Conservation (phyloP, 2,329 filamentous ascomycete species). For the Cercospora sp. region DNA sequence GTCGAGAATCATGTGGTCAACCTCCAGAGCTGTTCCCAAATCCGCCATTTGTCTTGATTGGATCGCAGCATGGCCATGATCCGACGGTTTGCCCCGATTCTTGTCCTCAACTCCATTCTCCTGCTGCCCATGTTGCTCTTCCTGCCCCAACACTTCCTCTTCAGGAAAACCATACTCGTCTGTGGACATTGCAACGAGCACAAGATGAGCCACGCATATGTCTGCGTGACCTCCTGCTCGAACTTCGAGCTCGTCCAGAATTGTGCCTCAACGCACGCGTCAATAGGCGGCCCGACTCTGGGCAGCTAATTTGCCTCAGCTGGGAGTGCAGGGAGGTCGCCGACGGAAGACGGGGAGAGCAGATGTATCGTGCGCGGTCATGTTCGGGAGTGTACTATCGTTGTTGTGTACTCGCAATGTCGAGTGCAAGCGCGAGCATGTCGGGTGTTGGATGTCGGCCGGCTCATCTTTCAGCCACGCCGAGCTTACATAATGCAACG, state of each 20-base stretch:
- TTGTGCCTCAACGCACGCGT: slow-evolving; percentile 1
- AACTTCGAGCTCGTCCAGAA: not conserved
- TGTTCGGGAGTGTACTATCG: not conserved
- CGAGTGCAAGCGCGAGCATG: not conserved
- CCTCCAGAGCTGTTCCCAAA: slow-evolving; percentile 45
- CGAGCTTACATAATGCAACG: not conserved
- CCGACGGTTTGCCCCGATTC: slow-evolving; percentile 20
- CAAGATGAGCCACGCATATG: not conserved
- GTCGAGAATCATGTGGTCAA: slow-evolving; percentile 59
- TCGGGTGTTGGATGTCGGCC: not conserved
- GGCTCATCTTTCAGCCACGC: not conserved
- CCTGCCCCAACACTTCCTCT: not conserved
- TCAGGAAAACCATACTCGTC: not conserved
- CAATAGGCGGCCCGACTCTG: not conserved
- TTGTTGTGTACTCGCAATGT: not conserved
- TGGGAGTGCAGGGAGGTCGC: not conserved
- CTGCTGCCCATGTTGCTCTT: not conserved
- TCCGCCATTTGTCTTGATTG: slow-evolving; percentile 31
- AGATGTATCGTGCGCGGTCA: not conserved
- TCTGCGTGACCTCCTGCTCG: not conserved
- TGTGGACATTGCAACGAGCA: not conserved
- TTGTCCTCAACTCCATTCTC: not conserved
- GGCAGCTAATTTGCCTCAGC: slow-evolving; percentile 2
- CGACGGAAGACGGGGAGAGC: not conserved
- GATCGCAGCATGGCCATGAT: slow-evolving; percentile 15